A percentile compares a stretch with the other conserved stretches of the same genome.
Conservation (phyloP, 352 stramenopile genomes). For the Phytophthora pistaciae region DNA sequence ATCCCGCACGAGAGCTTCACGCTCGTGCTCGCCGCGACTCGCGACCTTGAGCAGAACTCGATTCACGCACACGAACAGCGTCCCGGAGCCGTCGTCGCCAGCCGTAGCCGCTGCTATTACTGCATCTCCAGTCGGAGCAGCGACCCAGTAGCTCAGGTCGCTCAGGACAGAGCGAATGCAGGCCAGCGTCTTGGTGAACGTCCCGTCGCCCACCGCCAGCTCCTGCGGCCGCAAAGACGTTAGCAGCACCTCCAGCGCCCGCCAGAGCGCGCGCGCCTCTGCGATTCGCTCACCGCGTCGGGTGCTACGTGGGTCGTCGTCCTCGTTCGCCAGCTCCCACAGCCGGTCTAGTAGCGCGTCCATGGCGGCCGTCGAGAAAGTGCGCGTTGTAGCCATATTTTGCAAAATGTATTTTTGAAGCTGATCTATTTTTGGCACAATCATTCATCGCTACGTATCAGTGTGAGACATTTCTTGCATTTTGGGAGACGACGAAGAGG, state of each 20-base stretch:
- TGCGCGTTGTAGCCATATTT: neutral
- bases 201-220: constrained; percentile 40
- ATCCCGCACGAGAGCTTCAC: constrained; percentile 50
- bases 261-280: constrained; percentile 66
- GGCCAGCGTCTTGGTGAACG: constrained; percentile 52
- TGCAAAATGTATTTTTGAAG: neutral
- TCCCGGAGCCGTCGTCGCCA: constrained; percentile 27
- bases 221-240: constrained; percentile 44
- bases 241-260: constrained; percentile 57
- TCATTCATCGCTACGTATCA: neutral
- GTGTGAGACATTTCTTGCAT: neutral
- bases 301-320: constrained; percentile 15
- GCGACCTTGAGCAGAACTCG: constrained; percentile 57
- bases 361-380: constrained; percentile 21
- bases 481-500: neutral
- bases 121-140: neutral
- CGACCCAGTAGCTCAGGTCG: constrained; percentile 35
- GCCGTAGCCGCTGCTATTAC: too few species aligned
- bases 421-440: neutral
- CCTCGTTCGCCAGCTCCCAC: constrained; percentile 44
- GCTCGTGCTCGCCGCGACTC: constrained; percentile 56
- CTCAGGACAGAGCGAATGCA: constrained; percentile 50
- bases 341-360: constrained; percentile 57
- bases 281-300: constrained; percentile 29
- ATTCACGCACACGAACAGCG: constrained; percentile 50